Conservation (phyloP, 1,284 basidiomycete species). For the Fomitopsis pinicola region DNA sequence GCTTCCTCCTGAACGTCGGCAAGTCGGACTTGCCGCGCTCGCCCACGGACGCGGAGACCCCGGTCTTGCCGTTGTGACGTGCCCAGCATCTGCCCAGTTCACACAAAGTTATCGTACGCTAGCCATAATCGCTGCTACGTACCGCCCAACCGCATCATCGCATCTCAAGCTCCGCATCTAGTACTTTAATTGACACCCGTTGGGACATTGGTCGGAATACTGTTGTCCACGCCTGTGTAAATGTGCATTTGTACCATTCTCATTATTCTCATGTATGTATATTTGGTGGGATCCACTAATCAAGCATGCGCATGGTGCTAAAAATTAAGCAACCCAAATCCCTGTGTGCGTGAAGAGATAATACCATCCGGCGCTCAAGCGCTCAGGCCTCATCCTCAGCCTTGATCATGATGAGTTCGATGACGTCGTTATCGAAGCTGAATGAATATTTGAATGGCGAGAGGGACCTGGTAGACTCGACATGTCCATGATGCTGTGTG, state of each 20-base stretch:
- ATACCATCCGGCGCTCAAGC: too few species aligned
- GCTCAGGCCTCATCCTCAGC: too few species aligned
- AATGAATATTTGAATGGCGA: too few species aligned
- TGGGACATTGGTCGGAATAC: background rate
- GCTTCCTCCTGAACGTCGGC: slow-evolving; percentile 54
- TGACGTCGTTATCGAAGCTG: too few species aligned
- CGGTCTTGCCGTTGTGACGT: background rate
- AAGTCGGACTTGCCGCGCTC: background rate
- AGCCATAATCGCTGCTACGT: slow-evolving; percentile 1
- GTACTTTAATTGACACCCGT: background rate
- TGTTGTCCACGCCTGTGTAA: background rate
- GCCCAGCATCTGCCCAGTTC: too few species aligned
- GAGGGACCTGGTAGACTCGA: too few species aligned
- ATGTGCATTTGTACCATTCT: background rate
- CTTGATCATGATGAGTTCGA: too few species aligned
- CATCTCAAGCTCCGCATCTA: background rate
- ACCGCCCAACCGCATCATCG: background rate
- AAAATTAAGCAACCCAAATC: too few species aligned
- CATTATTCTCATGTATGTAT: background rate
- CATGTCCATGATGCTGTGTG: too few species aligned
- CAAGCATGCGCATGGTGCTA: background rate
- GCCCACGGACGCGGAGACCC: background rate
- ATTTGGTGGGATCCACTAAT: background rate
- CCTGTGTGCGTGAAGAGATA: too few species aligned
- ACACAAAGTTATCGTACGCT: background rate